These are phyloP conservation scores for Veloboletus limbatus DNA, from an alignment of 1,284 basidiomycete species.

Conservation along the genomic window DNA sequence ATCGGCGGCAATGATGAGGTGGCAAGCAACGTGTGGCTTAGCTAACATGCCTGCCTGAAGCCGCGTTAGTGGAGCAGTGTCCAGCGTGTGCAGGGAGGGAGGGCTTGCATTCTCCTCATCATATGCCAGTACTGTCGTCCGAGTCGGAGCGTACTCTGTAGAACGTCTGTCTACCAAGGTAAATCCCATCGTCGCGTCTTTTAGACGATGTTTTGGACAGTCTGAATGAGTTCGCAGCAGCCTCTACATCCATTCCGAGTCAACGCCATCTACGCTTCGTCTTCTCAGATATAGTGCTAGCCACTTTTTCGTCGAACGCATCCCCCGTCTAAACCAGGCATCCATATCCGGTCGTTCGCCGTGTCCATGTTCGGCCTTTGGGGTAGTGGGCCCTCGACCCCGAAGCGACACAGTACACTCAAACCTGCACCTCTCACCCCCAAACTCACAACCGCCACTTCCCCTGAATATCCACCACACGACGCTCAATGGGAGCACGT, in stretches of 20 bases:
- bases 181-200: too few relatives aligned
- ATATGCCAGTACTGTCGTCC: too few relatives aligned
- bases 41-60: conserved; percentile 17
- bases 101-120: background rate
- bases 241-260: too few relatives aligned
- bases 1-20: background rate
- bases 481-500: conserved; percentile 29
- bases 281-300: too few relatives aligned
- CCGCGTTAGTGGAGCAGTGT: conserved; percentile 8
- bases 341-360: background rate
- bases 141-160: too few relatives aligned
- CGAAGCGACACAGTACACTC: conserved; percentile 16
- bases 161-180: too few relatives aligned
- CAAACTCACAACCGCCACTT: conserved; percentile 20
- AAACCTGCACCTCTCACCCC: conserved; percentile 24
- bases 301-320: background rate
- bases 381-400: conserved; percentile 13
- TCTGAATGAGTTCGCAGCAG: too few relatives aligned
- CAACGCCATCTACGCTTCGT: too few relatives aligned
- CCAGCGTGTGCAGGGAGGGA: background rate
- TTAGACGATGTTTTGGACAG: too few relatives aligned
- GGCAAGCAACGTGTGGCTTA: conserved; percentile 21
- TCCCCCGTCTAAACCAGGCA: background rate
- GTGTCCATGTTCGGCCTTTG: conserved; percentile 10
- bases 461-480: conserved; percentile 13